Conservation (phyloP, 495 filamentous ascomycete species). For the Penicillium odoratum region DNA sequence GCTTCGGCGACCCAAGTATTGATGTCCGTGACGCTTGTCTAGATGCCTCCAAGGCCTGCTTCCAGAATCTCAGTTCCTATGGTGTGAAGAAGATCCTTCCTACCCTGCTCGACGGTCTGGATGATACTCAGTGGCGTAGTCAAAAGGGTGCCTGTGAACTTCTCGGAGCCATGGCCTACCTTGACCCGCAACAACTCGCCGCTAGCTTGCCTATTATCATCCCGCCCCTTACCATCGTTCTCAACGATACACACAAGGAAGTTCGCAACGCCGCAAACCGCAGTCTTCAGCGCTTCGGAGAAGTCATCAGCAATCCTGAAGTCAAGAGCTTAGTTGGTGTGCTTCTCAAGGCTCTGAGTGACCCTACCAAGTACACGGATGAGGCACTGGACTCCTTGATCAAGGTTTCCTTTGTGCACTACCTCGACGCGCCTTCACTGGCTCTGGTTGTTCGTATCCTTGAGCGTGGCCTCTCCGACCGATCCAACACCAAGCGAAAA, state of each 20-base stretch:
- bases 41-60: constrained; percentile 91
- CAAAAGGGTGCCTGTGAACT: constrained; percentile 97
- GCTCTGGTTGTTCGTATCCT: constrained; percentile 93
- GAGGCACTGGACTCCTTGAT: constrained; percentile 91
- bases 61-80: constrained; percentile 88
- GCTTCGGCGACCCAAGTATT: constrained; percentile 84
- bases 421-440: constrained; percentile 91
- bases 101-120: constrained; percentile 86
- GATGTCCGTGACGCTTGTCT: constrained; percentile 92
- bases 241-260: constrained; percentile 98
- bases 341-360: constrained; percentile 92
- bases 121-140: constrained; percentile 94
- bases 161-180: constrained; percentile 95
- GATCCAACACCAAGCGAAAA: constrained; percentile 93
- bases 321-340: constrained; percentile 88
- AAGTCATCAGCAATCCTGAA: constrained; percentile 97
- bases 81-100: constrained; percentile 94
- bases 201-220: constrained; percentile 94
- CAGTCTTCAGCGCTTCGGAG: constrained; percentile 94
- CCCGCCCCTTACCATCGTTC: constrained; percentile 84
- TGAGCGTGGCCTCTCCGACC: constrained; percentile 84
- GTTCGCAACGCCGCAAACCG: constrained; percentile 89
- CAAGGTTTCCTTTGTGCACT: constrained; percentile 94
- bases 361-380: constrained; percentile 96
- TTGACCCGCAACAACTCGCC: constrained; percentile 91